Evolutionary conservation across 176 grass and related monocot species (phyloP), one percentile per base, ranked within the genome.

Genomic region (Avena eriantha): DNA sequence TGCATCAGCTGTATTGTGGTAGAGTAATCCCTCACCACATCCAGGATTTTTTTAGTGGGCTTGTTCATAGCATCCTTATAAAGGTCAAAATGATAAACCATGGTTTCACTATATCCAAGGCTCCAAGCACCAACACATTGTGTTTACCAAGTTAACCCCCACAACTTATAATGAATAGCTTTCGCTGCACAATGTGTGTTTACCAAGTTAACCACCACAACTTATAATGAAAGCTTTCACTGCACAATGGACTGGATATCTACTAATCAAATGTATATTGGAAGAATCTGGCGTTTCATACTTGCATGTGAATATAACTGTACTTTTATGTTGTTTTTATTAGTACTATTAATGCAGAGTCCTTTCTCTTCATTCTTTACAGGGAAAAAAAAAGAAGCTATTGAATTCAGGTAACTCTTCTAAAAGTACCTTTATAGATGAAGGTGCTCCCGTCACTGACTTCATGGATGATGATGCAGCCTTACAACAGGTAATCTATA

Each of bases 401-500:
- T 81, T 80, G 12, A 92, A 90, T 63, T 73, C 69, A 49, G 19
- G n/a, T 43, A 95, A 89, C 15, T 14, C 36, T 63, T 87, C 51
- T 69, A 90, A 92, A 76, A 41, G 3, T 53, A 56, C 24, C 1
- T 3, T 14, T 45, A 50, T 7, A 31, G 80, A 98, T 87, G 70
- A 17, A 50, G 69, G 80, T 63, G 33, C 80, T 82, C 65, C 39
- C 7, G 29, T 69, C 16, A 8, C 64, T 84, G 90, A 90, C 90
- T 81, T 80, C 7, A 48, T 89, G 58, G 91, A 96, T 82, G 88
- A 96, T 61, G 88, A 98, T 83, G 68, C 79, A 64, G 82, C 87
- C 46, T 89, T 98, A 84, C 75, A 93, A 19, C 82, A 96, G 90
- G 93, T 94, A 91, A 58, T 85, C n/a, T 72, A 75, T 47, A 47